Conservation (phyloP, 169 alveolate genomes). For the Amoebophrya sp. region DNA sequence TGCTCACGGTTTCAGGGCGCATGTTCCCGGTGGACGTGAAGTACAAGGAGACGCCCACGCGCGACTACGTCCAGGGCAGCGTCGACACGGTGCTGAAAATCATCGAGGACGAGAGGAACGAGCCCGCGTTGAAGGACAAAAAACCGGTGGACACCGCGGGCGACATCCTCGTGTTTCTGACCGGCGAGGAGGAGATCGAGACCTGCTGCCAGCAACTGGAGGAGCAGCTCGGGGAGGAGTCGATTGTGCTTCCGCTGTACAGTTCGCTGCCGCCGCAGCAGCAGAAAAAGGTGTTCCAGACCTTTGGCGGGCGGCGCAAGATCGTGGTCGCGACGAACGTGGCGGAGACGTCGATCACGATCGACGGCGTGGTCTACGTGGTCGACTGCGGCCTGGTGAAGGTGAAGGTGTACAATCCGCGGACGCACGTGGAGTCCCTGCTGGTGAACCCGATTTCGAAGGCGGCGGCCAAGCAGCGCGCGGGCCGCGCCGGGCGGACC, state of each 20-base stretch:
- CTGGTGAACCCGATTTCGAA: conserved; percentile 94
- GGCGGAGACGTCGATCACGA: conserved; percentile 98
- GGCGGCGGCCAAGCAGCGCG: conserved; percentile 98
- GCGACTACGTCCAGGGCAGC: not conserved
- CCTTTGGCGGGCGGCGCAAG: conserved; percentile 44
- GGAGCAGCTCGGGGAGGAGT: conserved; percentile 12
- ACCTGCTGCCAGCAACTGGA: conserved; percentile 58
- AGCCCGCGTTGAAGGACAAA: no score
- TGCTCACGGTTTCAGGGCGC: conserved; percentile 96
- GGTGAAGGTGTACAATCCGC: conserved; percentile 97
- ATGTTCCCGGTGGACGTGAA: conserved; percentile 86
- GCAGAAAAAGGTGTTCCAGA: conserved; percentile 82
- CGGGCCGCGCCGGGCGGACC: conserved; percentile 99
- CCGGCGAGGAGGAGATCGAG: conserved; percentile 99
- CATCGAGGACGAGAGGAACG: not conserved
- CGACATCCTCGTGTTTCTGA: conserved; percentile 91
- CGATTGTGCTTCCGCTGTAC: conserved; percentile 80
- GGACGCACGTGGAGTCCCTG: conserved; percentile 93
- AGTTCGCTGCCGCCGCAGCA: conserved; percentile 90
- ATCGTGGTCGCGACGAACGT: conserved; percentile 94
- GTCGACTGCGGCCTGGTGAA: conserved; percentile 98
- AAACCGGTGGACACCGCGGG: conserved; percentile 54
- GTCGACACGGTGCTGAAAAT: not conserved
- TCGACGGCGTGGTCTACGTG: conserved; percentile 99
- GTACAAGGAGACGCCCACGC: not conserved